These are phyloP conservation scores for Albophoma yamanashiensis DNA, from an alignment of 2,329 filamentous ascomycete genomes.

Conservation along the genomic window DNA sequence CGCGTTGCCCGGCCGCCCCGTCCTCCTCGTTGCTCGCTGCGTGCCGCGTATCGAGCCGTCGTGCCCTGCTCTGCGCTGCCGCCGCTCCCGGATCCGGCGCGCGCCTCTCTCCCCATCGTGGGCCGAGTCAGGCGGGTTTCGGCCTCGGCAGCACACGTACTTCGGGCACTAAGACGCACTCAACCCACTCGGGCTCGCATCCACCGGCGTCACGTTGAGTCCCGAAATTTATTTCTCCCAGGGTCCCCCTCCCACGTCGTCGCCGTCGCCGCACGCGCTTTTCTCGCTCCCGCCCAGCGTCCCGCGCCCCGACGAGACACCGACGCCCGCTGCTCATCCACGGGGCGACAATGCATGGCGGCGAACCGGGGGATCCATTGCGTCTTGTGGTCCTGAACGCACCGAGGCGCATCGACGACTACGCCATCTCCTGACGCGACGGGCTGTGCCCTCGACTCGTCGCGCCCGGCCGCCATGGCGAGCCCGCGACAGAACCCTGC, in stretches of 20 bases:
- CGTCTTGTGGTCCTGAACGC: conserved; percentile 1
- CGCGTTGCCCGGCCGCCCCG: neutral
- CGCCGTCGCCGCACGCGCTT: neutral
- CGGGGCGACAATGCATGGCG: neutral
- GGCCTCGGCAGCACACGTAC: neutral
- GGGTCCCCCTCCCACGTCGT: neutral
- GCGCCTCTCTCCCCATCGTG: neutral
- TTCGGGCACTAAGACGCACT: neutral
- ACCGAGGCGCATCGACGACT: conserved; percentile 5
- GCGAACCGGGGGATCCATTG: neutral
- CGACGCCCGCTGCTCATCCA: neutral
- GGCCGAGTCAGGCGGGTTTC: neutral
- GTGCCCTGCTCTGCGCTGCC: neutral
- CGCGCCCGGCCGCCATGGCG: neutral
- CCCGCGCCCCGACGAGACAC: no score
- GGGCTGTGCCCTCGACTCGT: neutral
- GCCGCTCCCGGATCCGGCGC: neutral
- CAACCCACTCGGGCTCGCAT: neutral
- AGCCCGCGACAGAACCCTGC: neutral
- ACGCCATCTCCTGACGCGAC: conserved; percentile 1
- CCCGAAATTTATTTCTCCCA: neutral
- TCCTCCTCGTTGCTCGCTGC: neutral
- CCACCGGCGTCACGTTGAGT: neutral
- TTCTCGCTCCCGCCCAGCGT: neutral
- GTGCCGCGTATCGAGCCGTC: neutral